Conservation (phyloP, 345 rosid species). For the Lepidium aucheri region DNA sequence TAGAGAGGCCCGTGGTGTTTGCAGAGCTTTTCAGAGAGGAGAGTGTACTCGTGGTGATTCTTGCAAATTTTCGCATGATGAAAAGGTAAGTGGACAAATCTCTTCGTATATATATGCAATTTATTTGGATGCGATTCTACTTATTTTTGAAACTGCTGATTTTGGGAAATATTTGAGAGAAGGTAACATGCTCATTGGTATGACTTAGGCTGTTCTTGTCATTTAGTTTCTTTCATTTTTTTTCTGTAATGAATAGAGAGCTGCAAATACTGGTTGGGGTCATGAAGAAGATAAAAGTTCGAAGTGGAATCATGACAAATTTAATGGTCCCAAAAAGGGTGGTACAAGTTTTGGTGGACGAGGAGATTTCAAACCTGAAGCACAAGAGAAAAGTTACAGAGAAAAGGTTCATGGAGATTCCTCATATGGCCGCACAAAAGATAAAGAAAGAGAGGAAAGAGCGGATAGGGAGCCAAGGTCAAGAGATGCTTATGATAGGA, state of each 20-base stretch:
- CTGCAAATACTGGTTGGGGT: slow-evolving; percentile 88
- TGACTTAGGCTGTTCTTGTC: not conserved
- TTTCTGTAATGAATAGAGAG: slow-evolving; percentile 47
- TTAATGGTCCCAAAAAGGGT: slow-evolving; percentile 38
- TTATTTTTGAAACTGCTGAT: not conserved
- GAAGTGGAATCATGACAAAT: slow-evolving; percentile 68
- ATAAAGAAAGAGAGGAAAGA: slow-evolving; percentile 28
- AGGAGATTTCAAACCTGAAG: slow-evolving; percentile 24
- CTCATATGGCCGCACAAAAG: slow-evolving; percentile 11
- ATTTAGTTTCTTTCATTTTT: not conserved
- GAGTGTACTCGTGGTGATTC: slow-evolving; percentile 81
- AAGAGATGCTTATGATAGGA: slow-evolving; percentile 26
- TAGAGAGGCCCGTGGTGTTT: slow-evolving; percentile 88
- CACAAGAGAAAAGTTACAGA: slow-evolving; percentile 20
- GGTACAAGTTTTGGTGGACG: slow-evolving; percentile 29
- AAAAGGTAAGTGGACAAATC: slow-evolving; percentile 44
- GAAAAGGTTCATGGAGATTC: slow-evolving; percentile 22
- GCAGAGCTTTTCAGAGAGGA: slow-evolving; percentile 91
- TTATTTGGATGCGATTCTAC: not conserved
- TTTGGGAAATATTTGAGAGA: not conserved
- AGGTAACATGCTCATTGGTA: not conserved
- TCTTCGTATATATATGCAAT: not conserved
- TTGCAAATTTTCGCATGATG: slow-evolving; percentile 85
- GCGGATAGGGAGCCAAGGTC: slow-evolving; percentile 24
- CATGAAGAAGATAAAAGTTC: slow-evolving; percentile 53